A percentile compares a stretch with the other conserved stretches of the same genome.
Evolutionary conservation across 768 basidiomycete species (phyloP).

Genomic region (Scleroderma citrinum): DNA sequence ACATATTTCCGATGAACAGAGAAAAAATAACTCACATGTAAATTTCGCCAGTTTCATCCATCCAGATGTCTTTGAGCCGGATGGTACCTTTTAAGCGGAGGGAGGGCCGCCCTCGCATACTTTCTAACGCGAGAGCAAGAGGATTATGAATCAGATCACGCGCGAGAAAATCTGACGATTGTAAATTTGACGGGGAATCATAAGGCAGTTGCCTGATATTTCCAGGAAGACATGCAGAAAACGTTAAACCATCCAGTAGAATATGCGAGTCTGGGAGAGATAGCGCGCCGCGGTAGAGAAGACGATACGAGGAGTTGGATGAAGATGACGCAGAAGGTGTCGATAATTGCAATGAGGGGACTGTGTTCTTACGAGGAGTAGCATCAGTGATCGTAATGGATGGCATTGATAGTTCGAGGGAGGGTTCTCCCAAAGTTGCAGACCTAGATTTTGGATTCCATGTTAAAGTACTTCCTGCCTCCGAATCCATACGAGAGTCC

Average conservation of each 20-base stretch:
- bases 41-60: constrained; percentile 52
- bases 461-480: too few species aligned
- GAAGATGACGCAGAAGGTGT: constrained; percentile 2
- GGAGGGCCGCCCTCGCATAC: constrained; percentile 69
- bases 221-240: constrained; percentile 44
- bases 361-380: constrained; percentile 14
- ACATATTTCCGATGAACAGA: constrained; percentile 13
- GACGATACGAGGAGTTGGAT: constrained; percentile 34
- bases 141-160: constrained; percentile 56
- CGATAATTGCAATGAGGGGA: background rate
- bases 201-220: constrained; percentile 21
- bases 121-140: constrained; percentile 67
- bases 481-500: too few species aligned
- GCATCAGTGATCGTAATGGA: constrained; percentile 13
- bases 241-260: constrained; percentile 68
- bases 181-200: constrained; percentile 18
- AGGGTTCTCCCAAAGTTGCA: too few species aligned
- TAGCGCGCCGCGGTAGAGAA: constrained; percentile 71
- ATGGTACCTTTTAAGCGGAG: constrained; percentile 53
- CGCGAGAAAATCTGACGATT: constrained; percentile 20
- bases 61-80: constrained; percentile 47
- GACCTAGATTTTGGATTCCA: too few species aligned
- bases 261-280: constrained; percentile 70
- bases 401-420: background rate
- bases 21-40: constrained; percentile 40